Conservation (phyloP, 139 green algal genomes). For the Chlamydomonas sphaeroides region DNA sequence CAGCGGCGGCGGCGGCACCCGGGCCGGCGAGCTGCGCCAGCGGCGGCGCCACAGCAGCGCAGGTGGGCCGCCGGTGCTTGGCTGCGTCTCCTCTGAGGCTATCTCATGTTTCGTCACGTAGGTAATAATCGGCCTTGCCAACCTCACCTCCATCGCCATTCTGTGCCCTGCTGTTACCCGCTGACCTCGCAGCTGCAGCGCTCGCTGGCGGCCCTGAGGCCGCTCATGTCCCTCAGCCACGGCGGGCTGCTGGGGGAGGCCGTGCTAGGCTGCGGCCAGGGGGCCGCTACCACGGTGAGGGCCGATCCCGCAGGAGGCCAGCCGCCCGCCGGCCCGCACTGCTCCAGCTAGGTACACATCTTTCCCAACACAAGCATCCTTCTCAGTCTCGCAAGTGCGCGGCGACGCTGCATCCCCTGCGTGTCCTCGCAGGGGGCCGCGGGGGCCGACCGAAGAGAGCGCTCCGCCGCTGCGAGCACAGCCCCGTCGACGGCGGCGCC, state of each 20-base stretch:
- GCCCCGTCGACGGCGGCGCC: no score
- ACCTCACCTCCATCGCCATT: background rate
- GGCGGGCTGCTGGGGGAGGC: constrained; percentile 19
- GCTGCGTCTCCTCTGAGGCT: no score
- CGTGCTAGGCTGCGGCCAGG: background rate
- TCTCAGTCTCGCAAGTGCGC: no score
- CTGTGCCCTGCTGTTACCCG: background rate
- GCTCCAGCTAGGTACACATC: no score
- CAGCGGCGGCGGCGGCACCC: background rate
- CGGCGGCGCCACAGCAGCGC: background rate
- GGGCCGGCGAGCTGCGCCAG: background rate
- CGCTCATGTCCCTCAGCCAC: background rate
- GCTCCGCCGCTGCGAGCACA: no score
- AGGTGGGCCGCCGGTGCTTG: background rate
- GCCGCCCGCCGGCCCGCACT: no score
- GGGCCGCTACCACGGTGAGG: background rate
- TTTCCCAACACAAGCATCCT: no score
- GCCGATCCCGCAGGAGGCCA: no score
- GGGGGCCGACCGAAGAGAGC: no score
- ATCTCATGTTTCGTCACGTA: background rate
- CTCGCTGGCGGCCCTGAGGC: background rate
- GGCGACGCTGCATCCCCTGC: no score
- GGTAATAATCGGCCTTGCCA: background rate
- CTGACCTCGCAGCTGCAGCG: background rate
- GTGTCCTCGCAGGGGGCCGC: no score